Base-by-base conservation (phyloP, 768 basidiomycete genomes). In the Lenzites betulinus region DNA sequence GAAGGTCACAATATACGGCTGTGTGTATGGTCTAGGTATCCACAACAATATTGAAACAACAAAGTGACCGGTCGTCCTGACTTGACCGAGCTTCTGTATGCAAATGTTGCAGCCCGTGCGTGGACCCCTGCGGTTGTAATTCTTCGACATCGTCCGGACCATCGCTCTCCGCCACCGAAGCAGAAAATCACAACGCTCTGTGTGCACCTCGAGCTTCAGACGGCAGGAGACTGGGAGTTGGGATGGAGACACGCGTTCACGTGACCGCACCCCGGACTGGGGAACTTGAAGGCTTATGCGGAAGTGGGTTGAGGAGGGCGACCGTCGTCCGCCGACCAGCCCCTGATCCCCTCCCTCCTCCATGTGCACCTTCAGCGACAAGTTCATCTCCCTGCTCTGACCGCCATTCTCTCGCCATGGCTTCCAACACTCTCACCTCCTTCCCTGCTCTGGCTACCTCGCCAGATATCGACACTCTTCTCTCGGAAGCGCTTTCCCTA, bases 401-500 rank as follows among this genome's bases (percentile, higher is more conserved):
- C 16, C 36, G 12, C 43, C 28, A 44, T 33, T 11, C 30, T 11
- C 13, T 47, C 15, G 39, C 56, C 28, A 58, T 58, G 48, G 56
- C 38, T 41, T 46, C 61, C 7, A 39, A 39, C 46, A 39, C 22
- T 25, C 42, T 52, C 55, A 39, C 51, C 26, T 23, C 49, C 60
- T 47, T 51, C 13, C 25, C 47, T 8, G 16, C 49, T 23, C 39
- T 49, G 39, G 36, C 49, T 25, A 30, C 53, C 6, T 25, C 22
- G 3, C 41, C 60, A 1, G 46, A 41, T 44, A 15, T 39, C n/a
- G 61, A 62, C 22, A 38, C 51, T 35, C 36, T 42, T 5, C 36
- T 62, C 23, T 51, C 49, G 7, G 61, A 62, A 30, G 61, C 61
- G 15, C 36, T 42, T 15, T 42, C 44, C 11, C 48, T 74, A 28